Evolutionary conservation across 2,329 filamentous ascomycete genomes (phyloP).

Genomic region (Davidsoniella neocaledoniae): DNA sequence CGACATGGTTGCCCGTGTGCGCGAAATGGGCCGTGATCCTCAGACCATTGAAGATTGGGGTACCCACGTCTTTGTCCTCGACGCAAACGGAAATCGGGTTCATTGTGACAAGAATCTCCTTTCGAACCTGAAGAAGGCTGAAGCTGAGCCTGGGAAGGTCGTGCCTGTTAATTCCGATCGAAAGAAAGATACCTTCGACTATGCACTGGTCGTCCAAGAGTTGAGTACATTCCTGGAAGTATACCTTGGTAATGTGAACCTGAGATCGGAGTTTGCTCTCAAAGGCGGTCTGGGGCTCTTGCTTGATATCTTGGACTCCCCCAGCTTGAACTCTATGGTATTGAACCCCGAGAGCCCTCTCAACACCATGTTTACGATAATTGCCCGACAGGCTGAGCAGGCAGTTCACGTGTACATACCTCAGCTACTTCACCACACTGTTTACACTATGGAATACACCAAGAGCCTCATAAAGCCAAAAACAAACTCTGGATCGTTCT

Average conservation of each 20-base stretch:
- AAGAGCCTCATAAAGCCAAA: slow-evolving; percentile 41
- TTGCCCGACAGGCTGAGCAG: slow-evolving; percentile 47
- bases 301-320: slow-evolving; percentile 67
- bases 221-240: slow-evolving; percentile 57
- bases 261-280: slow-evolving; percentile 60
- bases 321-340: slow-evolving; percentile 58
- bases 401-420: slow-evolving; percentile 70
- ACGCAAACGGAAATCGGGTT: slow-evolving; percentile 36
- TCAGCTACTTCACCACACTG: slow-evolving; percentile 58
- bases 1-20: slow-evolving; percentile 73
- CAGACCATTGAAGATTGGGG: slow-evolving; percentile 56
- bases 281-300: slow-evolving; percentile 68
- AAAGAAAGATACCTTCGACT: slow-evolving; percentile 9
- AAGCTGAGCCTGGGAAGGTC: slow-evolving; percentile 11
- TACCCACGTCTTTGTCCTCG: slow-evolving; percentile 55
- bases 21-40: slow-evolving; percentile 53
- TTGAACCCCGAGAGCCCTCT: slow-evolving; percentile 21
- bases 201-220: slow-evolving; percentile 8
- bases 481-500: slow-evolving; percentile 45
- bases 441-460: slow-evolving; percentile 51
- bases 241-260: slow-evolving; percentile 56
- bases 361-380: slow-evolving; percentile 7
- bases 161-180: background rate
- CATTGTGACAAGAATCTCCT: slow-evolving; percentile 29
- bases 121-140: slow-evolving; percentile 15